These are phyloP conservation scores for Xylaria sp. DNA, from an alignment of 2,329 filamentous ascomycete species.

Conservation along the genomic window DNA sequence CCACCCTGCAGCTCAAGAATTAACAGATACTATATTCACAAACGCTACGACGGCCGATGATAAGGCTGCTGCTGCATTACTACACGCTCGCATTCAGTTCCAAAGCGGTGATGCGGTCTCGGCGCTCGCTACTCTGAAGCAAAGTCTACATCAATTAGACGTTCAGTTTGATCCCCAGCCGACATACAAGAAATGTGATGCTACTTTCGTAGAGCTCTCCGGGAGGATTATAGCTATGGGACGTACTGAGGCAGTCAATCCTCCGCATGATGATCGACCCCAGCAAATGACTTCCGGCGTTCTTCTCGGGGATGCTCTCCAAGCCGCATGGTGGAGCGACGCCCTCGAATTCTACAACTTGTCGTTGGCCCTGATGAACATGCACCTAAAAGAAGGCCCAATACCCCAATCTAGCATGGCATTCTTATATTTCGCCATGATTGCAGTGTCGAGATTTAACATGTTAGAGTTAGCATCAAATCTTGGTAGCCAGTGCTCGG, in stretches of 20 bases:
- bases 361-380: constrained; percentile 72
- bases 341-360: constrained; percentile 78
- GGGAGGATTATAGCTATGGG: constrained; percentile 69
- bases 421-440: constrained; percentile 74
- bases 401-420: constrained; percentile 76
- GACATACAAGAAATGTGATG: constrained; percentile 81
- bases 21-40: constrained; percentile 76
- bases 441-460: constrained; percentile 76
- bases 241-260: constrained; percentile 57
- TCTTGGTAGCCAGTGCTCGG: constrained; percentile 70
- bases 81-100: constrained; percentile 82
- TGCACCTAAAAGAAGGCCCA: constrained; percentile 71
- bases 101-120: constrained; percentile 76
- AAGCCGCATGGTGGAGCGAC: constrained; percentile 79
- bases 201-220: constrained; percentile 74
- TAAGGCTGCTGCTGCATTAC: constrained; percentile 84
- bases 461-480: constrained; percentile 76
- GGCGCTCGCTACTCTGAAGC: constrained; percentile 76
- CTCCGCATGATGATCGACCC: constrained; percentile 59
- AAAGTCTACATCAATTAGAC: constrained; percentile 76
- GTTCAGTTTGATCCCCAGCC: constrained; percentile 73
- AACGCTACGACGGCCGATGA: constrained; percentile 79
- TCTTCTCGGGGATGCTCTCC: constrained; percentile 75
- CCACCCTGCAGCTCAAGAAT: constrained; percentile 71
- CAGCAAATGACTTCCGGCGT: constrained; percentile 73